phyloP scores from a whole-genome alignment of 768 basidiomycete genomes.

The Kwoniella shandongensis region DNA sequence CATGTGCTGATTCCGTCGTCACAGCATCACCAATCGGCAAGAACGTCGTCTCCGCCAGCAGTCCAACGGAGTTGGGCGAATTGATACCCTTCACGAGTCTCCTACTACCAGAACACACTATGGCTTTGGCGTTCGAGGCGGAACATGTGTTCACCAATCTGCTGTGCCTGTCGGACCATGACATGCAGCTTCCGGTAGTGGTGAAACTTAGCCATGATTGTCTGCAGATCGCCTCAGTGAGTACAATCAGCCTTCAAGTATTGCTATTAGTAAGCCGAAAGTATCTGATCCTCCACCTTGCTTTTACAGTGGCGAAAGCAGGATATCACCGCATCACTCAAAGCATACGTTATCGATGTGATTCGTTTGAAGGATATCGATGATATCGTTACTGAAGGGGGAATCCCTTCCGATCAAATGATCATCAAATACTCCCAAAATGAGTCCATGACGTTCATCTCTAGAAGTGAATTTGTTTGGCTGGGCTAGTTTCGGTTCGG shows the following conservation, averaged over 20 bases:
- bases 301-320: conserved; percentile 65
- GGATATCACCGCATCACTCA: conserved; percentile 66
- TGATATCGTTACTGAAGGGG: conserved; percentile 79
- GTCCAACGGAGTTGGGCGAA: conserved; percentile 40
- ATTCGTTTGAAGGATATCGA: conserved; percentile 76
- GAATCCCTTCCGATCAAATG: conserved; percentile 45
- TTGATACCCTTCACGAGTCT: conserved; percentile 42
- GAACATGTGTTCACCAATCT: conserved; percentile 44
- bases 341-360: conserved; percentile 78
- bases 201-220: conserved; percentile 56
- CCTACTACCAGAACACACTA: conserved; percentile 38
- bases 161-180: conserved; percentile 54
- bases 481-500: too few species aligned
- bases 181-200: conserved; percentile 70
- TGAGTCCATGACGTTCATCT: conserved; percentile 35
- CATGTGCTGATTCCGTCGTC: neutral
- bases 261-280: neutral
- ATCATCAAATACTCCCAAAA: conserved; percentile 37
- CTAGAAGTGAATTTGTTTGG: conserved; percentile 26
- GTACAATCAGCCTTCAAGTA: conserved; percentile 13
- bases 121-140: conserved; percentile 42
- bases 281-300: conserved; percentile 2
- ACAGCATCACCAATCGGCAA: conserved; percentile 15
- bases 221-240: conserved; percentile 45
- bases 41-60: conserved; percentile 34